Percentiles rank a stretch among this genome's conserved stretches.
phyloP scores from a whole-genome alignment of 352 stramenopile genomes.

The Phytophthora citricola region DNA sequence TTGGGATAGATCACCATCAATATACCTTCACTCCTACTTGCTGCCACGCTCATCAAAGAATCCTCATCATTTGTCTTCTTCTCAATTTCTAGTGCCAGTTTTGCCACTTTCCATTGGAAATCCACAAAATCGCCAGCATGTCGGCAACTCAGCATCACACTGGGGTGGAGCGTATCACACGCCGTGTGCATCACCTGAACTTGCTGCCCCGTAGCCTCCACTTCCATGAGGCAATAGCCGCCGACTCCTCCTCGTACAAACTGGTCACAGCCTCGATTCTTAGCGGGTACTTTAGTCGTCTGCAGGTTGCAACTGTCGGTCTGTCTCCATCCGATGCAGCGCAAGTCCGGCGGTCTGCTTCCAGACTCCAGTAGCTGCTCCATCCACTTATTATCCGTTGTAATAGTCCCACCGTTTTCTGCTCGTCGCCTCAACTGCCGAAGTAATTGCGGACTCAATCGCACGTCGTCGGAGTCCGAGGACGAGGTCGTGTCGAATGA shows the following conservation, averaged over 20 bases:
- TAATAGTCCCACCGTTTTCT: background rate
- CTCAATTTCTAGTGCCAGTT: background rate
- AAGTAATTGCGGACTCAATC: slow-evolving; percentile 16
- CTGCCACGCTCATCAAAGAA: too few relatives aligned
- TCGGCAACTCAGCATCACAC: background rate
- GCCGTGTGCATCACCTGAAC: background rate
- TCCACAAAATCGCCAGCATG: background rate
- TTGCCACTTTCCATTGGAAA: background rate
- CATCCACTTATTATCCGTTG: slow-evolving; percentile 12
- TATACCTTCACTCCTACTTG: background rate
- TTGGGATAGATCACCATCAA: slow-evolving; percentile 6
- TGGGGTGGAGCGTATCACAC: background rate
- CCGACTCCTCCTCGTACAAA: background rate
- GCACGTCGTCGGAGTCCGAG: slow-evolving; percentile 16
- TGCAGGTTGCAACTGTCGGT: background rate
- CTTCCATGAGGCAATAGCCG: background rate
- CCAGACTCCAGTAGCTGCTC: slow-evolving; percentile 14
- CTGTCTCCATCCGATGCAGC: slow-evolving; percentile 20
- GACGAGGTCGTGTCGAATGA: slow-evolving; percentile 12
- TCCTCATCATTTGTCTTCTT: background rate
- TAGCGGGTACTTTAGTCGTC: background rate
- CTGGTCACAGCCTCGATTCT: background rate
- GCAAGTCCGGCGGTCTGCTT: slow-evolving; percentile 29
- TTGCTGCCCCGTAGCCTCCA: background rate
- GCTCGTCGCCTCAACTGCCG: slow-evolving; percentile 17